phyloP scores from a whole-genome alignment of 805 yeast genomes.

The Kregervanrija pseudodelftensis region DNA sequence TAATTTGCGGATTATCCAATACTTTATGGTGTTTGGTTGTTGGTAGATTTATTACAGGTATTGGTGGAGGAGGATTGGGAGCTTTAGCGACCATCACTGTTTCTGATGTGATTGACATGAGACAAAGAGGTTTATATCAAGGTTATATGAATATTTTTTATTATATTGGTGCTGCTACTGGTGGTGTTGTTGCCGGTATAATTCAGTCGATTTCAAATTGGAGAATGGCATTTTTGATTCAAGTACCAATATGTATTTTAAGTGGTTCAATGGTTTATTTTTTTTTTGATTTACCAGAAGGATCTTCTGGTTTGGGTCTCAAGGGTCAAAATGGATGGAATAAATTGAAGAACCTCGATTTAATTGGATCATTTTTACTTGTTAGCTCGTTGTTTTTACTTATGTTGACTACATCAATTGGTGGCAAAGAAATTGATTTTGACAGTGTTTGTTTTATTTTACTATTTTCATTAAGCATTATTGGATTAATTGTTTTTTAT shows the following conservation, averaged over 20 bases:
- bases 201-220: constrained; percentile 50
- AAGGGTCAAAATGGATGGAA: constrained; percentile 33
- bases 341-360: constrained; percentile 55
- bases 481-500: constrained; percentile 35
- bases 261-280: constrained; percentile 31
- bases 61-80: constrained; percentile 83
- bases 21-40: constrained; percentile 36
- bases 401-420: constrained; percentile 59
- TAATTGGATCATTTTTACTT: constrained; percentile 54
- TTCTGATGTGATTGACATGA: constrained; percentile 66
- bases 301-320: constrained; percentile 45
- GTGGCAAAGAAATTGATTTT: constrained; percentile 50
- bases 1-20: constrained; percentile 33
- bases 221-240: constrained; percentile 52
- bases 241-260: constrained; percentile 40
- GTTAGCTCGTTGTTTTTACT: constrained; percentile 52
- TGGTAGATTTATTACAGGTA: constrained; percentile 69
- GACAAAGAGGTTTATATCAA: constrained; percentile 73
- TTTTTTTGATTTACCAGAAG: constrained; percentile 2
- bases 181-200: constrained; percentile 58
- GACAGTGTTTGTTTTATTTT: constrained; percentile 32
- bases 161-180: constrained; percentile 68
- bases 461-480: constrained; percentile 28
- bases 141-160: constrained; percentile 72
- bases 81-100: constrained; percentile 67